These are phyloP conservation scores for Kalmanozyma brasiliensis DNA, from an alignment of 1,284 basidiomycete genomes.

Conservation along the genomic window DNA sequence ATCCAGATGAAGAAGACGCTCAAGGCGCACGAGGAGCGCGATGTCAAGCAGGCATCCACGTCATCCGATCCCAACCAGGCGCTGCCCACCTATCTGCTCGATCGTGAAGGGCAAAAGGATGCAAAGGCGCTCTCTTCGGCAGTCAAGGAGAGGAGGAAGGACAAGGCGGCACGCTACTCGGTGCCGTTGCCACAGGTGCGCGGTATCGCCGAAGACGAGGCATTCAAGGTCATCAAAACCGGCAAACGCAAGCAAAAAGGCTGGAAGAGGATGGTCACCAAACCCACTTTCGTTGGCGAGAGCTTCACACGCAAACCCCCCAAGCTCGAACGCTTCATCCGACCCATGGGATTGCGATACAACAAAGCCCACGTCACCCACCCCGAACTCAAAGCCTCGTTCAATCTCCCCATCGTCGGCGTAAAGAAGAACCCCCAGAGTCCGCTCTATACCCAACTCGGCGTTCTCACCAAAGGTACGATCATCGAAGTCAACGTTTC, in stretches of 20 bases:
- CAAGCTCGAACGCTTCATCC: constrained; percentile 97
- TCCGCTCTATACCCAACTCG: constrained; percentile 87
- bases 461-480: constrained; percentile 98
- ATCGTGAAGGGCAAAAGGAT: constrained; percentile 95
- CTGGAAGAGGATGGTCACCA: constrained; percentile 99
- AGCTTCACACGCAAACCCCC: constrained; percentile 98
- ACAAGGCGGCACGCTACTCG: constrained; percentile 97
- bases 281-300: constrained; percentile 98
- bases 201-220: constrained; percentile 98
- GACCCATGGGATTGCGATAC: constrained; percentile 95
- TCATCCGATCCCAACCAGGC: constrained; percentile 64
- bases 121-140: constrained; percentile 97
- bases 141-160: constrained; percentile 98
- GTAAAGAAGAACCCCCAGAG: constrained; percentile 99
- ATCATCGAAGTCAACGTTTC: constrained; percentile 93
- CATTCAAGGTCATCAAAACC: constrained; percentile 99
- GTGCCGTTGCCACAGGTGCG: constrained; percentile 96
- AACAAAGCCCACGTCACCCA: constrained; percentile 99
- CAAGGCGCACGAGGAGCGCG: constrained; percentile 97
- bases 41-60: constrained; percentile 75
- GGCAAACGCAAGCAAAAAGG: constrained; percentile 96
- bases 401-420: constrained; percentile 96
- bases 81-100: constrained; percentile 83
- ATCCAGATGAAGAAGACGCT: constrained; percentile 99
- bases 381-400: constrained; percentile 97